Base-by-base conservation (phyloP, 2,329 filamentous ascomycete genomes). In the Mycosphaerella sp. region DNA sequence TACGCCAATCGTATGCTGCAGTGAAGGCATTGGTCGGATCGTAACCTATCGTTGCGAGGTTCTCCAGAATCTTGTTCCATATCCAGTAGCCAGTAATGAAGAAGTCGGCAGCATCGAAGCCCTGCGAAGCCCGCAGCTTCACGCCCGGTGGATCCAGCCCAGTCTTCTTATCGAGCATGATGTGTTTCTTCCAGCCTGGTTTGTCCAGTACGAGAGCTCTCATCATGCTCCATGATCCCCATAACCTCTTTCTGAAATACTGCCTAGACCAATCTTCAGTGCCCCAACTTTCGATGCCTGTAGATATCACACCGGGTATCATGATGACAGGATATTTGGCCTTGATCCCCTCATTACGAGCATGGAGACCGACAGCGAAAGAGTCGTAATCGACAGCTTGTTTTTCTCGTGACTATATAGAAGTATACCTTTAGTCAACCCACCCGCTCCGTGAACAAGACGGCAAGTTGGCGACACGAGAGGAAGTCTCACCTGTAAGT, bases 141-240 rank as follows among this genome's bases (percentile, higher is more conserved):
- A 97, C 83, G 10, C 85, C 84, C 0, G 90, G 88, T 1, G 93
- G 93, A 69, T 98, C 93, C 21, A 98, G 76, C 0, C 93, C 93
- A 0, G 92, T 96, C 38, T 82, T 72, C 70, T 92, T 91, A 72
- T 98, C 93, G 9, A 98, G 79, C 91, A 97, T 97, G 62, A 98
- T 89, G 69, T 98, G 93, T 65, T 78, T 85, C 76, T 96, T 98
- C 93, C 93, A 98, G 34, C 81, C 79, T 29, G 95, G 85, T 72
- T 97, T 96, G 70, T 97, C 93, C 65, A 95, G 73, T 1, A 98
- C 89, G 60, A 98, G 74, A 0, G 93, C 92, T 47, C 86, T 82
- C 90, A 98, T 96, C 93, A 98, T 98, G 60, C 83, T 95, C 93
- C 95, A 98, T 63, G 89, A 95, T 4, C 93, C 93, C 93, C 93